Evolutionary conservation across 148 eudicot genomes (phyloP).

Genomic region (Rhododendron molle): DNA sequence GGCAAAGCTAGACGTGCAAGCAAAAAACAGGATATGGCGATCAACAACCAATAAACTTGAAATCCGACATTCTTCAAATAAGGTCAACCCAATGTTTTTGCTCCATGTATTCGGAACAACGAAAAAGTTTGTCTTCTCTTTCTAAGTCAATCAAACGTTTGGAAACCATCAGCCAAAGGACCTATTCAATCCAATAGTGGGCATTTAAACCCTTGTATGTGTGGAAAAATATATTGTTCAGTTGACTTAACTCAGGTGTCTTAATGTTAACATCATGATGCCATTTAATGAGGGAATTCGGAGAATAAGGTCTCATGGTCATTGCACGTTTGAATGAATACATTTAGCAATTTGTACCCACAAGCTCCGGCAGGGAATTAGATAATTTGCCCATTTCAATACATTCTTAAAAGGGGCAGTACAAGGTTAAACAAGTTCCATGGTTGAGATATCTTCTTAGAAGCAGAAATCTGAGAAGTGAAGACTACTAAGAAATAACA

Average conservation of each 20-base stretch:
- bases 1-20: not conserved
- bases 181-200: not conserved
- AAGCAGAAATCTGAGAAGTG: not conserved
- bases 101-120: not conserved
- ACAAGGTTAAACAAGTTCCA: not conserved
- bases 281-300: not conserved
- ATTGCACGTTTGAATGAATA: not conserved
- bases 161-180: not conserved
- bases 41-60: not conserved
- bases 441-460: not conserved
- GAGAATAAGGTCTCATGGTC: not conserved
- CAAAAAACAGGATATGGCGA: not conserved
- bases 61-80: not conserved
- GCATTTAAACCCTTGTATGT: not conserved
- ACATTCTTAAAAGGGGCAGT: not conserved
- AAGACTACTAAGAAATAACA: not conserved
- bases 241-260: not conserved
- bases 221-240: not conserved
- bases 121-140: not conserved
- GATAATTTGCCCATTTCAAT: not conserved
- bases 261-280: not conserved
- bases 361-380: not conserved
- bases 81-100: not conserved
- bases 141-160: not conserved
- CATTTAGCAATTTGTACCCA: not conserved